A percentile compares a stretch with the other conserved stretches of the same genome.
Evolutionary conservation across 306 rosid genomes (phyloP).

Genomic region (Gillenia trifoliata): DNA sequence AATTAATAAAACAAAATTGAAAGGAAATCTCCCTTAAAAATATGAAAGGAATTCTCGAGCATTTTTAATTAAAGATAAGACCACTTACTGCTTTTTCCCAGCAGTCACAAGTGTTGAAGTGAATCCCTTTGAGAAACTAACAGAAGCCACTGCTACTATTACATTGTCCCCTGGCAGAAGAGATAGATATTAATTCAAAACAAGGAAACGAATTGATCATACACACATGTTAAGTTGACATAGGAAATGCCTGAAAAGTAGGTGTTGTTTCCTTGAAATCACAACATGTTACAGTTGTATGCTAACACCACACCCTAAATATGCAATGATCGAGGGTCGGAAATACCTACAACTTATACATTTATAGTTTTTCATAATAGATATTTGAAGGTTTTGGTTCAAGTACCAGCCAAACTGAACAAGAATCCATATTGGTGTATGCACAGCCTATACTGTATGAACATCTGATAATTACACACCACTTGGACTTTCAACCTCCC

Average conservation of each 20-base stretch:
- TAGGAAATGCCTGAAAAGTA: neutral
- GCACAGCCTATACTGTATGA: neutral
- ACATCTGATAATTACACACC: neutral
- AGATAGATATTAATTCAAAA: constrained; percentile 1
- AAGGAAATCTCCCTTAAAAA: neutral
- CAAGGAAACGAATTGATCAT: constrained; percentile 8
- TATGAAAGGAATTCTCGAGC: constrained; percentile 13
- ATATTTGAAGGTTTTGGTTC: neutral
- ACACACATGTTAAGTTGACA: neutral
- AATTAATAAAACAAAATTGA: neutral
- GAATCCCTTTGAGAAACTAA: constrained; percentile 68
- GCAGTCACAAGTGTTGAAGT: constrained; percentile 50
- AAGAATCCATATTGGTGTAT: neutral
- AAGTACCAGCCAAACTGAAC: neutral
- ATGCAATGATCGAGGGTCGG: neutral
- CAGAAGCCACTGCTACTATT: constrained; percentile 67
- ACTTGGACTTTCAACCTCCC: neutral
- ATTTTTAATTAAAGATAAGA: constrained; percentile 13
- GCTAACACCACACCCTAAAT: neutral
- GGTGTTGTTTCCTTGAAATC: neutral
- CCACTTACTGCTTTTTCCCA: constrained; percentile 69
- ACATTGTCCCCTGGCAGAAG: constrained; percentile 57
- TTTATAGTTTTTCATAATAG: neutral
- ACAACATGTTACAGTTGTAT: neutral
- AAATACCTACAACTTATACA: neutral